These are phyloP conservation scores for Colletotrichum sp. DNA, from an alignment of 2,329 filamentous ascomycete genomes.

Conservation along the genomic window DNA sequence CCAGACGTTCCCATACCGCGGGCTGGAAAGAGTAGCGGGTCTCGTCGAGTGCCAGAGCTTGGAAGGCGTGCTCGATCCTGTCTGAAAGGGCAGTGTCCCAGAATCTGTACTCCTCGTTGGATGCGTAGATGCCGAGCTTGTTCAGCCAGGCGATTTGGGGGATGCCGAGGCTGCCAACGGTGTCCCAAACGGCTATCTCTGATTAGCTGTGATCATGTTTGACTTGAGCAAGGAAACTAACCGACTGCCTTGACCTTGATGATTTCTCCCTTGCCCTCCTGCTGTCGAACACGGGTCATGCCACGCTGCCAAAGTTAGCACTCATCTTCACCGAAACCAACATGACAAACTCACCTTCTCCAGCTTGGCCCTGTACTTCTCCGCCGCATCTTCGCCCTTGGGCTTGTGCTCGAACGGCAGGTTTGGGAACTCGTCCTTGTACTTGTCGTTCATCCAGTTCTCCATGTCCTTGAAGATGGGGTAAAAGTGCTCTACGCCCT, in stretches of 20 bases:
- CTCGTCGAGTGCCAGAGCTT: constrained; percentile 64
- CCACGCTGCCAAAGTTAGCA: neutral
- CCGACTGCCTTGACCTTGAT: constrained; percentile 54
- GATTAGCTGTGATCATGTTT: constrained; percentile 22
- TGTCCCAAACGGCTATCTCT: constrained; percentile 43
- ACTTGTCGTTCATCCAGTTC: constrained; percentile 51
- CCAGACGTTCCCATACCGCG: constrained; percentile 57
- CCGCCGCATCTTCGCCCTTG: constrained; percentile 44
- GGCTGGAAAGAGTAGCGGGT: constrained; percentile 59
- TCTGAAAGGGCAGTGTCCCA: constrained; percentile 59
- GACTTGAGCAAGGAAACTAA: constrained; percentile 5
- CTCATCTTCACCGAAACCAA: neutral
- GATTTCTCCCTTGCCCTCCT: constrained; percentile 37
- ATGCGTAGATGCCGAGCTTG: constrained; percentile 49
- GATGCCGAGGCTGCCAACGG: constrained; percentile 48
- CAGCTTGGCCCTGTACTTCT: constrained; percentile 48
- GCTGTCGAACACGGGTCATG: constrained; percentile 47
- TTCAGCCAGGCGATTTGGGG: constrained; percentile 51
- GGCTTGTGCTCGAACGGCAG: constrained; percentile 55
- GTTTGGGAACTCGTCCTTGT: constrained; percentile 51
- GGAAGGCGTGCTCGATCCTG: constrained; percentile 62
- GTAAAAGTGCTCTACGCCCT: constrained; percentile 59
- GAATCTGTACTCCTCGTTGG: constrained; percentile 56
- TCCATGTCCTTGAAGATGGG: constrained; percentile 63
- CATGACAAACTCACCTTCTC: constrained; percentile 37